Percentiles rank a stretch among this genome's conserved stretches.
These are phyloP conservation scores for Trifolium subterraneum DNA, from an alignment of 306 rosid species.

Conservation along the genomic window DNA sequence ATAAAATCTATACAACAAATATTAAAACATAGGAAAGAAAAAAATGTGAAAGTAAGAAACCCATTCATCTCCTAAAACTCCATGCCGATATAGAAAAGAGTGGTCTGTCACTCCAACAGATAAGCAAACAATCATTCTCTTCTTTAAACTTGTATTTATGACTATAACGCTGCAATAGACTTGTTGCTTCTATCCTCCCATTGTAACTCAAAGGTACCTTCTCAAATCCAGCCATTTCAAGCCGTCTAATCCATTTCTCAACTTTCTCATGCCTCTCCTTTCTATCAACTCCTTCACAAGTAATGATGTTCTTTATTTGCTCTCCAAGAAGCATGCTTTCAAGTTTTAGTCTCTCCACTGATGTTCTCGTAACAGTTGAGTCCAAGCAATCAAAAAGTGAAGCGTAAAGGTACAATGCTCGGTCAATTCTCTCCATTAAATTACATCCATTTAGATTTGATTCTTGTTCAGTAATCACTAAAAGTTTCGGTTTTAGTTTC, in stretches of 20 bases:
- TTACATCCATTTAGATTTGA: constrained; percentile 71
- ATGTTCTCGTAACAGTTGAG: constrained; percentile 62
- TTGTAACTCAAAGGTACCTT: constrained; percentile 61
- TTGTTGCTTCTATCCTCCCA: constrained; percentile 58
- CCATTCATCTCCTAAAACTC: constrained; percentile 59
- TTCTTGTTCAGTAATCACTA: constrained; percentile 87
- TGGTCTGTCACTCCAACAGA: constrained; percentile 69
- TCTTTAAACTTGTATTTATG: constrained; percentile 60
- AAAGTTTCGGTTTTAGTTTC: constrained; percentile 65
- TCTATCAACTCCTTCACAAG: constrained; percentile 81
- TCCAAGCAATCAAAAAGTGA: constrained; percentile 84
- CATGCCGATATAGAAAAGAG: constrained; percentile 76
- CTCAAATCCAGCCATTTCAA: constrained; percentile 67
- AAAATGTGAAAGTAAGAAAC: no score
- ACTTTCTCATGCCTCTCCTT: constrained; percentile 80
- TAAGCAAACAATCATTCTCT: constrained; percentile 49
- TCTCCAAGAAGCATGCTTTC: constrained; percentile 80
- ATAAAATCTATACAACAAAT: no score
- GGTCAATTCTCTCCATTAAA: constrained; percentile 67
- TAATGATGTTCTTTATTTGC: constrained; percentile 80
- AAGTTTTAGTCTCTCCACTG: constrained; percentile 63
- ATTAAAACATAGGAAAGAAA: no score
- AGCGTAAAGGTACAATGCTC: constrained; percentile 66
- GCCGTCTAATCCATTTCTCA: constrained; percentile 72
- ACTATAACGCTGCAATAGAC: constrained; percentile 56